These are phyloP conservation scores for Huntiella omanensis DNA, from an alignment of 2,329 filamentous ascomycete species.

Conservation along the genomic window DNA sequence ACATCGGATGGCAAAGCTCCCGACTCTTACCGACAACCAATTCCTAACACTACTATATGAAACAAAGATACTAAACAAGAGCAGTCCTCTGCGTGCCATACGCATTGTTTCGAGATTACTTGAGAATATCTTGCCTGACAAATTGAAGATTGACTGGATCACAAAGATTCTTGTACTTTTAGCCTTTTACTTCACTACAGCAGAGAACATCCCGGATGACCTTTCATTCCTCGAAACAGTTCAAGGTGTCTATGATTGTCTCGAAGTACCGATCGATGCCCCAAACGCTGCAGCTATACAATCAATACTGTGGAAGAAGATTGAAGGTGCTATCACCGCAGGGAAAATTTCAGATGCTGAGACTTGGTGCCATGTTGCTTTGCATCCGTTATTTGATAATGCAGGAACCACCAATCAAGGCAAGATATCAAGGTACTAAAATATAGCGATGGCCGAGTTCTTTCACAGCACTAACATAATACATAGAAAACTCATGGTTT, in stretches of 20 bases:
- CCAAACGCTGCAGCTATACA: conserved; percentile 49
- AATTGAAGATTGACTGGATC: conserved; percentile 37
- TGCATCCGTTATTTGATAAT: conserved; percentile 46
- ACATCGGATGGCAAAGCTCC: conserved; percentile 37
- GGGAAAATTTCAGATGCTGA: conserved; percentile 36
- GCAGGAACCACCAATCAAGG: conserved; percentile 46
- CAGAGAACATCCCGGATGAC: conserved; percentile 12
- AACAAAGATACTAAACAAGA: conserved; percentile 43
- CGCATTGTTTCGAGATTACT: conserved; percentile 46
- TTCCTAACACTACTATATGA: conserved; percentile 50
- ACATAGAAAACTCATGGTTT: conserved; percentile 52
- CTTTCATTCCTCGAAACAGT: conserved; percentile 12
- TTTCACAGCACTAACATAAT: background rate
- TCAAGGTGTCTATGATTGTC: conserved; percentile 23
- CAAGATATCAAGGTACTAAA: conserved; percentile 43
- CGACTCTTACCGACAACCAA: conserved; percentile 40
- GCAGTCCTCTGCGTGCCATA: conserved; percentile 28
- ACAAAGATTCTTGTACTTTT: conserved; percentile 51
- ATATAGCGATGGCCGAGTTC: background rate
- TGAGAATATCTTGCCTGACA: conserved; percentile 30
- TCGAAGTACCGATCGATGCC: conserved; percentile 30
- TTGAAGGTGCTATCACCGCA: conserved; percentile 39
- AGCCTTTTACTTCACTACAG: conserved; percentile 41
- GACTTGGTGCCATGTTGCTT: conserved; percentile 52
- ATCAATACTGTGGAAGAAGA: conserved; percentile 63